Evolutionary conservation across 2,329 filamentous ascomycete genomes (phyloP).

Genomic region (Cladosporium sp.): DNA sequence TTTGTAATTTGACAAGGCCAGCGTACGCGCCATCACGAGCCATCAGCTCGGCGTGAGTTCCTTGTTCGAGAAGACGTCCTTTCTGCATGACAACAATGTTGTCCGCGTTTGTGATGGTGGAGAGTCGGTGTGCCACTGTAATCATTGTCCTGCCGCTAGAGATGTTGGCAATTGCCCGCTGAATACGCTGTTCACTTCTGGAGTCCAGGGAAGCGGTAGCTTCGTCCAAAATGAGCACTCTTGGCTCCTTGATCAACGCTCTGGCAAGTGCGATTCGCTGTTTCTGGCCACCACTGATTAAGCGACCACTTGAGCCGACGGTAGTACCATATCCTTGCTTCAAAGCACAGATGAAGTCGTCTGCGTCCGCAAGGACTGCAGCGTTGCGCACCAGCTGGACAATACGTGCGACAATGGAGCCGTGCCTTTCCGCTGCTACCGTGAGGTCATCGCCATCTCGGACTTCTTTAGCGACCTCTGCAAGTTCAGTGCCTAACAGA

Average conservation of each 20-base stretch:
- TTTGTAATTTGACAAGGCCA: slow-evolving; percentile 52
- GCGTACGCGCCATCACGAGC: slow-evolving; percentile 42
- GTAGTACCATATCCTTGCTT: slow-evolving; percentile 51
- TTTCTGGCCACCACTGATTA: slow-evolving; percentile 43
- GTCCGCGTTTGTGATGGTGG: slow-evolving; percentile 44
- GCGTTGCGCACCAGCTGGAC: slow-evolving; percentile 91
- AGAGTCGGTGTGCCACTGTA: slow-evolving; percentile 46
- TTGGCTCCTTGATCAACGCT: slow-evolving; percentile 49
- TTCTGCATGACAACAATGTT: slow-evolving; percentile 52
- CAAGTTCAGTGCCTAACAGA: slow-evolving; percentile 41
- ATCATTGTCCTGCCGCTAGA: slow-evolving; percentile 41
- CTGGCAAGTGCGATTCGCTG: slow-evolving; percentile 48
- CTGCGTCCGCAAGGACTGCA: slow-evolving; percentile 85
- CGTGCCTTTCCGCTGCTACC: slow-evolving; percentile 40
- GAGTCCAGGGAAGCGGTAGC: slow-evolving; percentile 47
- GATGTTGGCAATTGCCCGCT: slow-evolving; percentile 38
- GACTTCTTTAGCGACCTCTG: slow-evolving; percentile 50
- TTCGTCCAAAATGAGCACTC: slow-evolving; percentile 53
- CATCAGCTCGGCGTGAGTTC: slow-evolving; percentile 51
- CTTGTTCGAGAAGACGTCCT: slow-evolving; percentile 49
- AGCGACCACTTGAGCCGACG: slow-evolving; percentile 44
- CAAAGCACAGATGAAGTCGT: slow-evolving; percentile 40
- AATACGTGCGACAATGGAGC: slow-evolving; percentile 59
- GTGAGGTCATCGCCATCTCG: slow-evolving; percentile 53
- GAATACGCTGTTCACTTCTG: slow-evolving; percentile 41